Evolutionary conservation across 2,329 filamentous ascomycete species (phyloP).

Genomic region (Tricladium varicosporioides): DNA sequence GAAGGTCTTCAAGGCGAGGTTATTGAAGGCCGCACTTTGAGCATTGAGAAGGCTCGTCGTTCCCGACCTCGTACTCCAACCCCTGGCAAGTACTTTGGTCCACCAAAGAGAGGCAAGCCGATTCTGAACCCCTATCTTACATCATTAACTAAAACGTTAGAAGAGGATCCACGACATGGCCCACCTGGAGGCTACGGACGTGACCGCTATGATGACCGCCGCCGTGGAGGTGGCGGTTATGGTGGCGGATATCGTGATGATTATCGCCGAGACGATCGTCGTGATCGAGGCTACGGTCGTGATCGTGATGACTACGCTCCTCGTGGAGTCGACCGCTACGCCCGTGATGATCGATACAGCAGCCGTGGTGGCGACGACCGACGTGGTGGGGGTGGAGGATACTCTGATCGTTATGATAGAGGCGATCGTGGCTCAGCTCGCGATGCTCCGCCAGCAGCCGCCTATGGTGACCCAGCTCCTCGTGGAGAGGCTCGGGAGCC

Average conservation of each 20-base stretch:
- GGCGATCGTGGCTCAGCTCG: slow-evolving; percentile 47
- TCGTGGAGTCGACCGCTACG: slow-evolving; percentile 22
- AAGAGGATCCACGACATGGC: slow-evolving; percentile 49
- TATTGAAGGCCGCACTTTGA: slow-evolving; percentile 91
- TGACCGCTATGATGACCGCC: slow-evolving; percentile 42
- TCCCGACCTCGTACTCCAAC: slow-evolving; percentile 93
- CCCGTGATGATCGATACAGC: slow-evolving; percentile 14
- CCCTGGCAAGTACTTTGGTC: slow-evolving; percentile 98
- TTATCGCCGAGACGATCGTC: slow-evolving; percentile 41
- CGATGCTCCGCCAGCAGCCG: slow-evolving; percentile 38
- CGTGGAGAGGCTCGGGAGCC: slow-evolving; percentile 43
- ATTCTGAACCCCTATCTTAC: slow-evolving; percentile 37
- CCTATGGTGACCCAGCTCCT: slow-evolving; percentile 42
- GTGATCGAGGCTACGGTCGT: slow-evolving; percentile 40
- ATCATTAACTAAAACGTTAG: slow-evolving; percentile 39
- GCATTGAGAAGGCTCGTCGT: slow-evolving; percentile 98
- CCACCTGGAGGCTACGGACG: slow-evolving; percentile 40
- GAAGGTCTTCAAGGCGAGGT: slow-evolving; percentile 93
- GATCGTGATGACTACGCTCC: slow-evolving; percentile 37
- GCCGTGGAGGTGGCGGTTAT: slow-evolving; percentile 37
- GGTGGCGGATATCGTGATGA: slow-evolving; percentile 28
- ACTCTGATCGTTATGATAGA: slow-evolving; percentile 43
- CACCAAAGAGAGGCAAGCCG: slow-evolving; percentile 88
- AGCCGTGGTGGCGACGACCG: slow-evolving; percentile 41
- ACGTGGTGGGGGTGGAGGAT: slow-evolving; percentile 42